Evolutionary conservation across 768 basidiomycete species (phyloP).

Genomic region (Rhodosporidiobolus sp.): DNA sequence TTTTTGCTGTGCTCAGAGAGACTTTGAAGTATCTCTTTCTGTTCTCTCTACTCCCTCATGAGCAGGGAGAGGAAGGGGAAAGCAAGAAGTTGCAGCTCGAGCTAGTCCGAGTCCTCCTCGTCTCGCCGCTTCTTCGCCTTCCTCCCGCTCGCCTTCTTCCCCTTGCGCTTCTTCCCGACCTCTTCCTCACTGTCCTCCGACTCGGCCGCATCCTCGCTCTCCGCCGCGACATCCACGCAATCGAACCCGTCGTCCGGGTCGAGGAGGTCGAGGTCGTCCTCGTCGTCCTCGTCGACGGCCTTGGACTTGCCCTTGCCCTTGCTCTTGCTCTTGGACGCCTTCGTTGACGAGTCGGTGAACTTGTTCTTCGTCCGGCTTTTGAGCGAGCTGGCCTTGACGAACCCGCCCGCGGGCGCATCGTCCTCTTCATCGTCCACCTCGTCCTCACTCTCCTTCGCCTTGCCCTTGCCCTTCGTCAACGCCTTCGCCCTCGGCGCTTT

Average conservation of each 20-base stretch:
- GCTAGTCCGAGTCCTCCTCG: not conserved
- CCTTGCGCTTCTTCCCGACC: not conserved
- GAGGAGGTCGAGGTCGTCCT: not conserved
- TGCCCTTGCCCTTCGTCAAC: not conserved
- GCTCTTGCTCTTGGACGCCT: too few species aligned
- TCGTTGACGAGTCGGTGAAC: too few species aligned
- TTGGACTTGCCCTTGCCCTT: not conserved
- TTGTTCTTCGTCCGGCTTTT: not conserved
- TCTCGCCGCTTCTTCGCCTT: not conserved
- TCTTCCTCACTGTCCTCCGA: not conserved
- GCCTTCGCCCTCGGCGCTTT: constrained; percentile 1
- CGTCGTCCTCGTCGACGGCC: not conserved
- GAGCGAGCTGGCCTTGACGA: constrained; percentile 16
- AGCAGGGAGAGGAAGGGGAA: not conserved
- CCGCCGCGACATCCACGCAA: not conserved
- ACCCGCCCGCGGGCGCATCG: not conserved
- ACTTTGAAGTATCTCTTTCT: too few species aligned
- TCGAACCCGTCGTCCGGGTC: not conserved
- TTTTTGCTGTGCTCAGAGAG: too few species aligned
- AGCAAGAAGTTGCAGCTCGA: not conserved
- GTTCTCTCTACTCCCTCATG: not conserved
- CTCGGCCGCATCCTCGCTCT: not conserved
- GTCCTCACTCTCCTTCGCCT: constrained; percentile 3
- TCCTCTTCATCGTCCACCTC: not conserved
- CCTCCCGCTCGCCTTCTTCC: not conserved